Percentiles rank a stretch among this genome's conserved stretches.
These are phyloP conservation scores for Aegilops umbellulata DNA, from an alignment of 176 grass and related monocot genomes.

Conservation along the genomic window DNA sequence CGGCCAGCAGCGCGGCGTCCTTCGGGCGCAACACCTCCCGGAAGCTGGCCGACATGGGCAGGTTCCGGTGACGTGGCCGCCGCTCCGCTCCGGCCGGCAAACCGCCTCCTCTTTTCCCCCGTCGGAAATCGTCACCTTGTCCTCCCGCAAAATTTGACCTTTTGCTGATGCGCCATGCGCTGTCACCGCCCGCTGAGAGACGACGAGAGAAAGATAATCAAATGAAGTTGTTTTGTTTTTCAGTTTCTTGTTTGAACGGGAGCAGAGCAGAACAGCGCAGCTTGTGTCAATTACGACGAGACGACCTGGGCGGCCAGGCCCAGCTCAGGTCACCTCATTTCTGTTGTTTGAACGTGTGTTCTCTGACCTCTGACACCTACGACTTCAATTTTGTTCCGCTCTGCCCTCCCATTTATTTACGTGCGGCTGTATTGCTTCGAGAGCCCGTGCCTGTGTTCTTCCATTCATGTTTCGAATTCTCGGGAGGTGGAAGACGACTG, in stretches of 20 bases:
- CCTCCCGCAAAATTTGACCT: constrained; percentile 3
- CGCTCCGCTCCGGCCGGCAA: not conserved
- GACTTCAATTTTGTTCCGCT: constrained; percentile 28
- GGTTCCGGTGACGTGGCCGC: constrained; percentile 44
- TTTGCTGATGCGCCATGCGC: constrained; percentile 7
- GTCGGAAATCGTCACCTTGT: not conserved
- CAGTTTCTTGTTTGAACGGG: not conserved
- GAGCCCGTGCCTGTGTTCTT: not conserved
- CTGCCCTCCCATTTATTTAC: not conserved
- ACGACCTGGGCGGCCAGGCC: not conserved
- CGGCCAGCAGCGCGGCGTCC: constrained; percentile 35
- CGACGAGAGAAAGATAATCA: not conserved
- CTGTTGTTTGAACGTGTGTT: not conserved
- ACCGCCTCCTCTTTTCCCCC: not conserved
- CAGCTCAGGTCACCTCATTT: not conserved
- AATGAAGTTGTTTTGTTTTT: not conserved
- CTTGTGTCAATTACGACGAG: constrained; percentile 22
- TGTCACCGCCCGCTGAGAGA: not conserved
- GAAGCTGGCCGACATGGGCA: constrained; percentile 59
- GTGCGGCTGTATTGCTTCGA: not conserved
- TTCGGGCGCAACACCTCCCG: constrained; percentile 48
- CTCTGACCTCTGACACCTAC: constrained; percentile 13
- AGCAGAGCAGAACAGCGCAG: not conserved
- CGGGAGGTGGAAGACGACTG: not conserved
- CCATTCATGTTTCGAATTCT: not conserved